These are phyloP conservation scores for Pseudozyma sp. DNA, from an alignment of 1,284 basidiomycete genomes.

Conservation along the genomic window DNA sequence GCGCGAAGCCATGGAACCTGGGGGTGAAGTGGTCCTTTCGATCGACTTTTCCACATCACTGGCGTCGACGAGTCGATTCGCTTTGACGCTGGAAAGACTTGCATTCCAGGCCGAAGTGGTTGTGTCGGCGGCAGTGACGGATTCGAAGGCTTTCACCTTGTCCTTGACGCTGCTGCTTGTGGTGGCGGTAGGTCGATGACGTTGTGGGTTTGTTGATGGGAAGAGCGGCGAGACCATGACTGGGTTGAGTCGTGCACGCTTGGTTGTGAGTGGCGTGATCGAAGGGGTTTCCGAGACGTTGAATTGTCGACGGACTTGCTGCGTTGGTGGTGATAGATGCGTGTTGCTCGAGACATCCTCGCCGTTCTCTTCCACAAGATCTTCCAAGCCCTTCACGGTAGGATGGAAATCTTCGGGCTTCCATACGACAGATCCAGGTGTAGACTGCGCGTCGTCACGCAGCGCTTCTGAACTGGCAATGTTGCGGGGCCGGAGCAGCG, in stretches of 20 bases:
- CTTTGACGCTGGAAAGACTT: constrained; percentile 22
- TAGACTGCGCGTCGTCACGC: constrained; percentile 14
- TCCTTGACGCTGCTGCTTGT: constrained; percentile 41
- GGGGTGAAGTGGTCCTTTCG: constrained; percentile 11
- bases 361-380: constrained; percentile 15
- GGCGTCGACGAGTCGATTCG: background rate
- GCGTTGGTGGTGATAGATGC: background rate
- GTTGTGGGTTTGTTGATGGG: constrained; percentile 23
- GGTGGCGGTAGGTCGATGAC: background rate
- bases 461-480: constrained; percentile 13
- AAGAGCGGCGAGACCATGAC: constrained; percentile 51
- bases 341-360: background rate
- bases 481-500: constrained; percentile 35
- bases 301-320: background rate
- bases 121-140: background rate
- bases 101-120: constrained; percentile 23
- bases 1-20: background rate
- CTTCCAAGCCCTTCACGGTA: constrained; percentile 3
- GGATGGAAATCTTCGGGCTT: constrained; percentile 18
- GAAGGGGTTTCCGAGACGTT: constrained; percentile 54
- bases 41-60: background rate
- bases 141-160: constrained; percentile 54
- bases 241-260: constrained; percentile 54
- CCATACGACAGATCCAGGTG: constrained; percentile 48
- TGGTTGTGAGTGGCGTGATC: constrained; percentile 60